Evolutionary conservation across 805 yeast species (phyloP).

Genomic region (Ascoidea rubescens): DNA sequence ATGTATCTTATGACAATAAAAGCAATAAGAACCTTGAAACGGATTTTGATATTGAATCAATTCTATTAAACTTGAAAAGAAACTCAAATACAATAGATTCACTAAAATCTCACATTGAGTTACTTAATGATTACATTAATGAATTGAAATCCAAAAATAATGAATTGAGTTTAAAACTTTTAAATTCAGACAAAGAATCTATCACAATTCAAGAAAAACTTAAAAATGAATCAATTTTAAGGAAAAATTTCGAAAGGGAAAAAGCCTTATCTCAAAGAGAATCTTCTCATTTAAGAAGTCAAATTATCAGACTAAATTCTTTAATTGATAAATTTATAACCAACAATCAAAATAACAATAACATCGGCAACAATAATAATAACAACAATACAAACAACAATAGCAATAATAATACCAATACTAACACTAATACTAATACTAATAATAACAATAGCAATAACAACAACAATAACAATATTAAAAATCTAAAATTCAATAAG

Average conservation of each 20-base stretch:
- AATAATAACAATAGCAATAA: not conserved
- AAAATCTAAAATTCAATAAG: not conserved
- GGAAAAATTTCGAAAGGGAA: not conserved
- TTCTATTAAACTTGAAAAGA: no score
- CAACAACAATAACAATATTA: not conserved
- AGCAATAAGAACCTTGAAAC: no score
- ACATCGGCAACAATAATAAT: not conserved
- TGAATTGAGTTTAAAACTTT: not conserved
- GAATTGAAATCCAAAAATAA: not conserved
- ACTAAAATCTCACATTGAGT: not conserved
- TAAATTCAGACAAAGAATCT: no score
- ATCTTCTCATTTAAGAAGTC: slow-evolving; percentile 2
- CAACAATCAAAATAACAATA: not conserved
- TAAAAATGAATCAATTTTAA: not conserved
- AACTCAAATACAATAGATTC: not conserved
- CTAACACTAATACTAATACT: not conserved
- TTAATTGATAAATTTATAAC: slow-evolving; percentile 2
- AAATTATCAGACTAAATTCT: slow-evolving; percentile 8
- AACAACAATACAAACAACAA: not conserved
- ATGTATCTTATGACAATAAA: not conserved
- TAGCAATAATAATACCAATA: not conserved
- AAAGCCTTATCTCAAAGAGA: not conserved
- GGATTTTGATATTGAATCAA: not conserved
- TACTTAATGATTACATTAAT: no score
- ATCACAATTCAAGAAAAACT: not conserved